Base-by-base conservation (phyloP, 2,329 filamentous ascomycete species). In the Coniochaeta sp. region DNA sequence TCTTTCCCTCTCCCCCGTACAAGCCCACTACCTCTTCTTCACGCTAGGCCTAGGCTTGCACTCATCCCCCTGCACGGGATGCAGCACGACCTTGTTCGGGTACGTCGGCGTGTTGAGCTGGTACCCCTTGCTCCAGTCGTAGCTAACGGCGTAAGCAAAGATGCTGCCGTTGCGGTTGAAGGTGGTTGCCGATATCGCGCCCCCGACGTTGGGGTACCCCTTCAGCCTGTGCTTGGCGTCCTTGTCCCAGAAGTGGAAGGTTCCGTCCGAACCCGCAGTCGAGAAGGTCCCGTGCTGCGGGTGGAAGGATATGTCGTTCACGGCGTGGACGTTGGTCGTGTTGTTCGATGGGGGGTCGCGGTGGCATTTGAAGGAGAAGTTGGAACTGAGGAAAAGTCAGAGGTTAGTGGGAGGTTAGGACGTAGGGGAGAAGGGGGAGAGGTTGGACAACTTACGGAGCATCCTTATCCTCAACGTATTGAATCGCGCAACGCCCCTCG, bases 281-380 rank as follows among this genome's bases (percentile, higher is more conserved):
- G 88, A 95, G 75, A 99, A 99, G n/a, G 94, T 99, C 63, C 94
- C 94, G 70, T 96, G 91, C 12, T 88, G 79, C 1, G 94, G 94
- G 72, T 99, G 94, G 83, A 97, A 97, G 22, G 89, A 95, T 69
- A 99, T 99, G 60, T 91, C 87, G 73, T 99, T 99, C 65, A 99
- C 91, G 1, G 91, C 86, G 75, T 91, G 94, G 61, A 97, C 94
- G 64, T 92, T 94, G 61, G 88, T 89, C 57, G 86, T 75, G 69
- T 90, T 91, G 63, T 81, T 82, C 52, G 83, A 73, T 1, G 87
- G 82, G 5, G 83, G 81, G 62, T 96, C 89, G 53, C 94, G 91
- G 70, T 99, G 94, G 71, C 94, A 99, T 72, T 97, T 97, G 83
- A 99, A 99, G 38, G 90, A 96, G 77, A 99, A 99, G 75, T 99